phyloP scores from a whole-genome alignment of 768 basidiomycete species.

The Hygrophorus pudorinus region DNA sequence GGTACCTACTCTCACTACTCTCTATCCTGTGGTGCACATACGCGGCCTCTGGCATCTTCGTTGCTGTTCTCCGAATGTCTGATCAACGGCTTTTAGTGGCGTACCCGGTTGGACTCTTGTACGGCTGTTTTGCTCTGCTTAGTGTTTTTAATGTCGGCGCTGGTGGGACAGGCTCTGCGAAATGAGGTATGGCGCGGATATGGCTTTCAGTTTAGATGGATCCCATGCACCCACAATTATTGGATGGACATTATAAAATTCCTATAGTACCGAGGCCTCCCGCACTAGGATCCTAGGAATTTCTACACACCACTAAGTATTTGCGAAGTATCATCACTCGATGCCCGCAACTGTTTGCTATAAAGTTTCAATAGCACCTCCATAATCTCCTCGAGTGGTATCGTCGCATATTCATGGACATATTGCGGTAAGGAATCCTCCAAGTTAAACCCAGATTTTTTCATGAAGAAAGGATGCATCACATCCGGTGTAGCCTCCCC shows the following conservation, averaged over 20 bases:
- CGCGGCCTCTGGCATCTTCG: constrained; percentile 91
- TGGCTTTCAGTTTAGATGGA: no score
- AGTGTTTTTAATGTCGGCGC: constrained; percentile 60
- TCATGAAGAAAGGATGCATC: constrained; percentile 82
- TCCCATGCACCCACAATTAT: no score
- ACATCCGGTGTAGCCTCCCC: constrained; percentile 86
- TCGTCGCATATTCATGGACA: constrained; percentile 79
- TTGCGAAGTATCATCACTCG: constrained; percentile 1
- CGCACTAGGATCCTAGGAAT: no score
- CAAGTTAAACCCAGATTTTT: constrained; percentile 73
- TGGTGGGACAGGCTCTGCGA: constrained; percentile 22
- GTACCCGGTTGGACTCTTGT: constrained; percentile 90
- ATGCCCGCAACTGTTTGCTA: constrained; percentile 53
- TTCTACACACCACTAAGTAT: no score
- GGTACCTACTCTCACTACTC: constrained; percentile 72
- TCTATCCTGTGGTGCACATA: constrained; percentile 97
- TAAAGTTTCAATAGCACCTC: constrained; percentile 69
- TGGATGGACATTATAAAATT: not conserved
- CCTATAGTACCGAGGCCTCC: no score
- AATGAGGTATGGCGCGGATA: constrained; percentile 12
- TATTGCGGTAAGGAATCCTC: constrained; percentile 82
- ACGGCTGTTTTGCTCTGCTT: constrained; percentile 88
- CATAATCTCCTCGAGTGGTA: constrained; percentile 77
- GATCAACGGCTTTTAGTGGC: constrained; percentile 92
- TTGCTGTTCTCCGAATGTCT: constrained; percentile 90